Base-by-base conservation (phyloP, 176 grass and related monocot species). In the Panicum miliaceum region DNA sequence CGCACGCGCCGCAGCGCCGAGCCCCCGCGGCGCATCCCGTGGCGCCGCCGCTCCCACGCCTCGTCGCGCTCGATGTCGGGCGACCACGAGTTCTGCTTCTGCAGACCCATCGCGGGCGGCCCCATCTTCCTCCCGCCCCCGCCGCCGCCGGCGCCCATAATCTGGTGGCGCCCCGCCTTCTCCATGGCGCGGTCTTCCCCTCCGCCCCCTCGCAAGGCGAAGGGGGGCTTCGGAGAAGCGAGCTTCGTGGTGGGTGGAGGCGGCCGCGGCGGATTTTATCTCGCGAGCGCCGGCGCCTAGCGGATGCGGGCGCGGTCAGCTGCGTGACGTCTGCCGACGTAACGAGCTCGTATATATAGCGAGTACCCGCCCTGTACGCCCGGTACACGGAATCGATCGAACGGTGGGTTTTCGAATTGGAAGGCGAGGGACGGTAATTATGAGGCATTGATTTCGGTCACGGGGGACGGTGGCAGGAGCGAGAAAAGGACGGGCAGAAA, bases 81-180 rank as follows among this genome's bases (percentile, higher is more conserved):
- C 41, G 94, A 97, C 94, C 92, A 97, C 18, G 94, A 94, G 45
- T 90, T 91, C 79, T 94, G 92, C 81, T 97, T 97, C 77, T 81
- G 83, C 42, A 97, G 77, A 3, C 88, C 90, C 40, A 51, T 0
- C 64, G 47, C 64, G 8, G 37, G 57, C 47, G 59, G 14, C 0
- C 46, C 84, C 29, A 19, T 26, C 75, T 53, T 67, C 79, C 66
- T 62, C 20, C 29, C 29, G 29, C 15, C 19, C 41, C 41, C 41
- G 41, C 45, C 45, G 6, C 47, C 57, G 62, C 61, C 62, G 40
- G 12, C 62, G 51, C 79, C 54, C 12, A 88, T 35, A 67, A 77
- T 20, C 0, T 34, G 65, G 1, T n/a, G 65, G 0, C 38, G 69
- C 23, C 15, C 66, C 0, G 25, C 78, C 71, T 90, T 78, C 29